Base-by-base conservation (phyloP, 495 filamentous ascomycete genomes). In the Hypoxylon trugodes region DNA sequence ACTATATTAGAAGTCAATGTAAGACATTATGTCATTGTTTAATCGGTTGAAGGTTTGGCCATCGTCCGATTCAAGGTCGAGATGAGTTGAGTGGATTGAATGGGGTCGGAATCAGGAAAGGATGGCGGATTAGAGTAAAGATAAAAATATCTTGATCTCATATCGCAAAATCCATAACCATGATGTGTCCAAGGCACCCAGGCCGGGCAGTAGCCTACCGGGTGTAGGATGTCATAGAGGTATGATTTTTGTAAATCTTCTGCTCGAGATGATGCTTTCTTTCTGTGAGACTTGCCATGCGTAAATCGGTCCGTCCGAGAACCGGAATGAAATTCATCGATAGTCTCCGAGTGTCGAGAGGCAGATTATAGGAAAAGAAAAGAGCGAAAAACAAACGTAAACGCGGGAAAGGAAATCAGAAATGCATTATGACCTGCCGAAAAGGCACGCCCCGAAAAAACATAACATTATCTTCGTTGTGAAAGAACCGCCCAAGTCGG, bases 141-240 rank as follows among this genome's bases (percentile, higher is more conserved):
- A 49, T 59, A 57, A 36, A 45, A 61, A 66, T 64, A 35, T 42
- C 45, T 60, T 61, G 65, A 61, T 52, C 41, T 62, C 69, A 78
- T 81, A 80, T 82, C 72, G 79, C 81, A 83, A 82, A 82, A 81
- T 75, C 74, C 75, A 73, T 84, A 84, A 84, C 64, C 75, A 84
- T 84, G 74, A 80, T 78, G 74, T 84, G 79, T 84, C 82, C 83
- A 84, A 86, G 74, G 75, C 82, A 74, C 79, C 74, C 74, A 72
- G 70, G 70, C 59, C 71, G 76, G 68, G 77, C 78, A 74, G 78
- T 79, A 81, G 74, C 74, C 77, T 76, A 75, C 74, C 74, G 76
- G 78, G 79, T 69, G 79, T 84, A 84, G 82, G 80, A 84, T 84
- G 80, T 79, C 66, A 45, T 71, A 69, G 65, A 71, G 71, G 73